Conservation (phyloP, 176 grass and related monocot genomes). For the Thalia dealbata region DNA sequence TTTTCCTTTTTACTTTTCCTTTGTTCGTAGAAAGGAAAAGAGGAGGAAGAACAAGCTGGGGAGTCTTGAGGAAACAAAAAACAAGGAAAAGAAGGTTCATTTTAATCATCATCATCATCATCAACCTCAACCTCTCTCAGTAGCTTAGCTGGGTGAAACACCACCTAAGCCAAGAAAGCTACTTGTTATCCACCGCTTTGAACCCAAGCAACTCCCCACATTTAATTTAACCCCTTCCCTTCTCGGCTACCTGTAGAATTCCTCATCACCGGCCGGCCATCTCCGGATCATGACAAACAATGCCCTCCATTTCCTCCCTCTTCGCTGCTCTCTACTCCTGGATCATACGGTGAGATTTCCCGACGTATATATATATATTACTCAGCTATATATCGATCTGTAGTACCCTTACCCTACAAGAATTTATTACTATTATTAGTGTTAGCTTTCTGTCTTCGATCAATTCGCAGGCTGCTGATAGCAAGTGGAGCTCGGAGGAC, state of each 20-base stretch:
- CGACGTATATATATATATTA: too few relatives aligned
- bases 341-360: too few relatives aligned
- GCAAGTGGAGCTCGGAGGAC: slow-evolving; percentile 5
- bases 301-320: not conserved
- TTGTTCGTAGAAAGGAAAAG: not conserved
- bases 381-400: too few relatives aligned
- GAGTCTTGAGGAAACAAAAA: too few relatives aligned
- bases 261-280: not conserved
- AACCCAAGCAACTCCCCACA: not conserved
- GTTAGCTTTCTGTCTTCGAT: too few relatives aligned
- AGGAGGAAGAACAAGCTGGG: not conserved
- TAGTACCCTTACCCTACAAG: too few relatives aligned
- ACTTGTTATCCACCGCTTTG: slow-evolving; percentile 4
- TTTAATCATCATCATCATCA: not conserved
- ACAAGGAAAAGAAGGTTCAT: too few relatives aligned
- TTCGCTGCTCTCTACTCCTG: too few relatives aligned
- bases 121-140: too few relatives aligned
- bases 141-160: slow-evolving; percentile 3
- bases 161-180: slow-evolving; percentile 8
- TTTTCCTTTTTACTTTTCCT: too few relatives aligned
- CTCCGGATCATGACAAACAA: not conserved
- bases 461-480: not conserved
- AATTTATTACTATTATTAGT: too few relatives aligned
- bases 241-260: slow-evolving; percentile 3
- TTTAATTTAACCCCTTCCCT: not conserved